Evolutionary conservation across 2,329 filamentous ascomycete species (phyloP), one percentile per base, ranked within the genome.

Genomic region (Arachnomyces sp.): DNA sequence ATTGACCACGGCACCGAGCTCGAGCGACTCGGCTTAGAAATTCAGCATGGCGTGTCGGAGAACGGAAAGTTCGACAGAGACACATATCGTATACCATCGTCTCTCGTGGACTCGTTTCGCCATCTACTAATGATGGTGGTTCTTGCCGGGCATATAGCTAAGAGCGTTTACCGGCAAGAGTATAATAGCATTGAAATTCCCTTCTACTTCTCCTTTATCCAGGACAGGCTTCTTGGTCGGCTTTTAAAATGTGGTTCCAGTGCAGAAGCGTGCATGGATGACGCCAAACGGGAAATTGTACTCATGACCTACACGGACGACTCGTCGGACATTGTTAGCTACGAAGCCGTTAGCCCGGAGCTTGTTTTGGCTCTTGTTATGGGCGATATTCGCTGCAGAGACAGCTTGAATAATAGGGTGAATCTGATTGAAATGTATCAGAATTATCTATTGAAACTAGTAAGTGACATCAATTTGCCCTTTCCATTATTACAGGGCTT

Each of bases 221-320:
- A 5, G 21, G 9, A 25, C 21, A 25, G 21, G 21, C 9, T 9
- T 25, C 5, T 25, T 9, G 21, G 5, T 25, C 21, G 21, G 9
- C 21, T 25, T 9, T 5, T 25, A 5, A 5, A 25, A 25, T 25
- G 21, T 25, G 21, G 21, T 9, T 25, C 21, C 21, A 25, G 21
- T 25, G 21, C 21, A 25, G 21, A 25, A 25, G 21, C 21, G 5
- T 25, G 21, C 21, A 25, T 25, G 21, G 9, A 32, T 31, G 34
- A 37, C 3, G 39, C 43, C 4, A 36, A 17, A 4, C 25, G 16
- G 12, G 35, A 42, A 4, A 45, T 45, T 12, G 14, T 39, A 4
- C 31, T 45, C 14, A 45, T 45, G 43, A 29, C 43, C 9, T 35
- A 25, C 16, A 45, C 43, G 1, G 40, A 36, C 25, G 43, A 45